These are phyloP conservation scores for Meyerozyma sp. DNA, from an alignment of 1,139 yeast genomes.

Conservation along the genomic window DNA sequence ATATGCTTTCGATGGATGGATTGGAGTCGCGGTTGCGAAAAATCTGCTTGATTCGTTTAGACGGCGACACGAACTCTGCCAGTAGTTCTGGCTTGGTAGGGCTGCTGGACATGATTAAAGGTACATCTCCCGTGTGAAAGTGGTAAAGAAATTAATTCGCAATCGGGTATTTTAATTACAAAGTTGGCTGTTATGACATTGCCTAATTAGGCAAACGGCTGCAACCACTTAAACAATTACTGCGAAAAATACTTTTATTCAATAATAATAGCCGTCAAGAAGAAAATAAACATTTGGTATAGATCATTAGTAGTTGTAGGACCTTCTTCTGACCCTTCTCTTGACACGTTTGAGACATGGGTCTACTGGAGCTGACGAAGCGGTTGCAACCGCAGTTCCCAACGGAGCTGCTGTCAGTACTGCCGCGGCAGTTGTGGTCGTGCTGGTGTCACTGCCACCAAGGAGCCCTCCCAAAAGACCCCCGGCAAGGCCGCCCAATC, in stretches of 20 bases:
- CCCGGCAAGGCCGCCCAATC: conserved; percentile 5
- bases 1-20: conserved; percentile 1
- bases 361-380: conserved; percentile 8
- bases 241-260: background rate
- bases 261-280: background rate
- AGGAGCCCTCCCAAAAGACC: conserved; percentile 1
- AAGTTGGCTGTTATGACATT: background rate
- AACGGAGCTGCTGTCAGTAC: conserved; percentile 2
- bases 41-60: background rate
- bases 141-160: background rate
- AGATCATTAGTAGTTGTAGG: conserved; percentile 16
- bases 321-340: conserved; percentile 23
- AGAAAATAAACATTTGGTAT: background rate
- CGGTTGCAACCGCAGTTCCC: conserved; percentile 1
- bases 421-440: conserved; percentile 5
- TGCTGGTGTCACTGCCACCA: conserved; percentile 2
- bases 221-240: background rate
- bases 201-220: background rate
- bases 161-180: background rate
- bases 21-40: conserved; percentile 1
- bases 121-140: background rate
- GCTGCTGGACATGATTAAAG: background rate
- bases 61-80: background rate
- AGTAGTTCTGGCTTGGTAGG: background rate
- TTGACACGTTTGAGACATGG: conserved; percentile 35